These are phyloP conservation scores for Phytopythium montanum DNA, from an alignment of 352 stramenopile genomes.

Conservation along the genomic window DNA sequence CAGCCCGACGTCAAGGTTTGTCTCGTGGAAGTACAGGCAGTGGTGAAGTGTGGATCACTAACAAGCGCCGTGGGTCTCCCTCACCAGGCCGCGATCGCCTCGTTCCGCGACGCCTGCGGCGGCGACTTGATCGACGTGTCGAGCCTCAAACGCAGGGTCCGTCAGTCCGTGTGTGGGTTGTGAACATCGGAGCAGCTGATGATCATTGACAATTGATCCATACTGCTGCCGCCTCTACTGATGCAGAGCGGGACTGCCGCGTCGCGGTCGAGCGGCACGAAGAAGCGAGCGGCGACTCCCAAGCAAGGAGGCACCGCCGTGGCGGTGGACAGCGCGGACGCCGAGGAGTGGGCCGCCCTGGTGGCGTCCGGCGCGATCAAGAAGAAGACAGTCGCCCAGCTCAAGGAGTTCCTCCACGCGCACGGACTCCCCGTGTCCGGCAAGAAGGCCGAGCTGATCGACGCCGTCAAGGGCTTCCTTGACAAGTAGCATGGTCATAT, in stretches of 20 bases:
- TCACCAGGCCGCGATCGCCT: constrained; percentile 36
- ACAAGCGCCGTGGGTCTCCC: background rate
- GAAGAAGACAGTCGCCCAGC: constrained; percentile 68
- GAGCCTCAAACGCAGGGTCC: constrained; percentile 51
- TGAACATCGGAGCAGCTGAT: no score
- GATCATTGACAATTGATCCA: background rate
- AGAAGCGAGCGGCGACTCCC: constrained; percentile 32
- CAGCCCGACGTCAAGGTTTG: constrained; percentile 63
- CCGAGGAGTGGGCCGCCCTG: constrained; percentile 44
- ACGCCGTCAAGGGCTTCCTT: constrained; percentile 43
- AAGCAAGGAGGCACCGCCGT: constrained; percentile 16
- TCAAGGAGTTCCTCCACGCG: constrained; percentile 64
- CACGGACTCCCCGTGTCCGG: constrained; percentile 39
- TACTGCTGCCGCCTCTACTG: background rate
- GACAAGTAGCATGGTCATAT: constrained; percentile 10
- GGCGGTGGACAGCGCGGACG: constrained; percentile 38
- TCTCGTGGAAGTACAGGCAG: background rate
- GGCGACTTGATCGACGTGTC: constrained; percentile 46
- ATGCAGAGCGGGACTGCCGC: constrained; percentile 22
- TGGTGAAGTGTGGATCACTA: background rate
- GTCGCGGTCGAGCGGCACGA: constrained; percentile 23
- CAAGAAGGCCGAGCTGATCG: constrained; percentile 66
- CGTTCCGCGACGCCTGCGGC: constrained; percentile 45
- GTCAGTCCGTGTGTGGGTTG: background rate
- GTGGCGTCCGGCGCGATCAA: constrained; percentile 44